Evolutionary conservation across 495 filamentous ascomycete genomes (phyloP), one percentile per base, ranked within the genome.

Genomic region (Amphirosellinia nigrospora): DNA sequence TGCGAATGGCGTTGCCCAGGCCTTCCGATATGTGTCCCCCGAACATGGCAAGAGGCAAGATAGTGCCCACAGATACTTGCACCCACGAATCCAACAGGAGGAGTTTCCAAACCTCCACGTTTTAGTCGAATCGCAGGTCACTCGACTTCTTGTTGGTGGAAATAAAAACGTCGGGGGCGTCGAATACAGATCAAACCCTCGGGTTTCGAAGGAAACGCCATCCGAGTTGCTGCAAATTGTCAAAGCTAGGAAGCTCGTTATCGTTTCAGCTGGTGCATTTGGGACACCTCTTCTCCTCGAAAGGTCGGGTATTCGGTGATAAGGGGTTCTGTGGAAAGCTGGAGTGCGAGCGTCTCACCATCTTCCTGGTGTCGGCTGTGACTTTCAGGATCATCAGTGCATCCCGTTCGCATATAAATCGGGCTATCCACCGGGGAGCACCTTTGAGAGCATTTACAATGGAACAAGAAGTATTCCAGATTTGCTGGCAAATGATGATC

Each of bases 251-350:
- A 85, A 80, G 64, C 82, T 89, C 46, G 82, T 89, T 0, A 83
- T 90, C 58, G 66, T 89, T 4, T 84, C 84, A 19, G 79, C 81
- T 13, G 88, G 88, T 4, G 63, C 82, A n/a, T 73, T 85, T 15
- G 78, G 81, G 6, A 82, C 87, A 2, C 84, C 88, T 19, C 74
- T 79, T 11, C 68, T 89, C 8, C 78, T 88, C 6, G 86, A 89
- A 73, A 79, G 86, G 1, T 90, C 88, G 4, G 86, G 88, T n/a
- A 4, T 72, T 89, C 55, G 88, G 86, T 38, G 68, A 73, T n/a
- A 71, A 73, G 1, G 68, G 77, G 62, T 79, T 19, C 74, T 80
- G 15, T 26, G 77, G 46, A 67, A 60, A n/a, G 73, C 73, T 26
- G 66, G 72, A 26, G 56, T 74, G 71, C 34, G 62, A 3, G 23